Evolutionary conservation across 495 filamentous ascomycete species (phyloP), one percentile per base, ranked within the genome.

Genomic region (Penicillium maclennaniae): DNA sequence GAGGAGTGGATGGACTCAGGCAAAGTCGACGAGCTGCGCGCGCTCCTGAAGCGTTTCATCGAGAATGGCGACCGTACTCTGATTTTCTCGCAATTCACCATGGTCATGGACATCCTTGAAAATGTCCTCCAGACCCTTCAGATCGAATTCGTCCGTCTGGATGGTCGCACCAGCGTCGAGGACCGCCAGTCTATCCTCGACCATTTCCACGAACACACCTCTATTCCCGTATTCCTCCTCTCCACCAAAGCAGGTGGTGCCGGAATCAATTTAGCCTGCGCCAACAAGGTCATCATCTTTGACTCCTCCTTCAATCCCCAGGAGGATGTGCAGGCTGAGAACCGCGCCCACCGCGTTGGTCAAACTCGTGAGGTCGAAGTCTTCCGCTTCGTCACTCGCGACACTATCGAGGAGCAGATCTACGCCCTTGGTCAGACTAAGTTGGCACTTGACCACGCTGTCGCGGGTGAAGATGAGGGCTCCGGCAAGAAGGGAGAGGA

Each of bases 211-310:
- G 75, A 82, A 7, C 82, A 92, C 53, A 73, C 76, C 6, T 79
- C 82, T 7, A 95, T 98, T 51, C 86, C 89, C 0, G 91, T 92
- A 3, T 98, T 98, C 70, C 79, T 98, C 31, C 79, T 98, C 1
- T 92, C 88, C 1, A 98, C 93, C 7, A 92, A 89, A 53, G 91
- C 93, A 8, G 93, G 93, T 17, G 93, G 93, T 34, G 90, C 92
- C 3, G 93, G 93, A 15, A 95, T 98, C 71, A 98, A 98, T 69
- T 68, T 98, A 28, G 89, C 90, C 12, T 88, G 85, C 39, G 95
- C 93, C 3, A 97, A 97, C 72, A 97, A 96, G 75, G 92, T 98
- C 54, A 82, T 98, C 67, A 92, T 98, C 62, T 97, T 97, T 63
- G 93, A 98, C 69, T 88, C 87, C 46, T 86, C 82, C 26, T 97